Evolutionary conservation across 2,329 filamentous ascomycete genomes (phyloP).

Genomic region (Exophiala mesophila): DNA sequence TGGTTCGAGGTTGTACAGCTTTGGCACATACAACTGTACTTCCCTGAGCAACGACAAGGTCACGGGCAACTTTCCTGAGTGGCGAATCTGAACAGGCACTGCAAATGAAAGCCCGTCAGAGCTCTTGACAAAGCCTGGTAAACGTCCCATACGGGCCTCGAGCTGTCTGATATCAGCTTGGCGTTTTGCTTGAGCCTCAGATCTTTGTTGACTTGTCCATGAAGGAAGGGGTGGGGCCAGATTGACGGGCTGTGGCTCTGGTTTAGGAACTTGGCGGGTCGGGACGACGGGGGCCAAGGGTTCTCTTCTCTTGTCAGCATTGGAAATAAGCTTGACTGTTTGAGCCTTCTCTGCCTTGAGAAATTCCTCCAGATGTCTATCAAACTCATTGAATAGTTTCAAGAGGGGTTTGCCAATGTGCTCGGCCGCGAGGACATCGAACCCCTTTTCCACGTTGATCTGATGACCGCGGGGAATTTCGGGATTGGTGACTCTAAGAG

Average conservation of each 20-base stretch:
- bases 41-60: conserved; percentile 59
- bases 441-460: conserved; percentile 72
- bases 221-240: conserved; percentile 4
- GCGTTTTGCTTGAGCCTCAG: conserved; percentile 58
- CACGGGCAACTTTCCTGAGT: conserved; percentile 55
- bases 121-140: conserved; percentile 63
- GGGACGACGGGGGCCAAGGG: not conserved
- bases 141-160: conserved; percentile 66
- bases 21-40: conserved; percentile 64
- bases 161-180: conserved; percentile 66
- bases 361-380: conserved; percentile 66
- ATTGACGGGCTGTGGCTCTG: not conserved
- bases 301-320: conserved; percentile 44
- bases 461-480: conserved; percentile 68
- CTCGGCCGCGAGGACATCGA: conserved; percentile 58
- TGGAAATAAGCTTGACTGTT: conserved; percentile 64
- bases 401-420: conserved; percentile 56
- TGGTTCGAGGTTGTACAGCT: conserved; percentile 65
- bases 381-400: conserved; percentile 62
- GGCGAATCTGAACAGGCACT: conserved; percentile 63
- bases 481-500: conserved; percentile 61
- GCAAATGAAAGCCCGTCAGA: conserved; percentile 66
- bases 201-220: conserved; percentile 50
- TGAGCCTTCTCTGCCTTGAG: conserved; percentile 66
- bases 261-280: not conserved